These are phyloP conservation scores for Pittosporum tobira DNA, from an alignment of 129 eudicot species.

Conservation along the genomic window DNA sequence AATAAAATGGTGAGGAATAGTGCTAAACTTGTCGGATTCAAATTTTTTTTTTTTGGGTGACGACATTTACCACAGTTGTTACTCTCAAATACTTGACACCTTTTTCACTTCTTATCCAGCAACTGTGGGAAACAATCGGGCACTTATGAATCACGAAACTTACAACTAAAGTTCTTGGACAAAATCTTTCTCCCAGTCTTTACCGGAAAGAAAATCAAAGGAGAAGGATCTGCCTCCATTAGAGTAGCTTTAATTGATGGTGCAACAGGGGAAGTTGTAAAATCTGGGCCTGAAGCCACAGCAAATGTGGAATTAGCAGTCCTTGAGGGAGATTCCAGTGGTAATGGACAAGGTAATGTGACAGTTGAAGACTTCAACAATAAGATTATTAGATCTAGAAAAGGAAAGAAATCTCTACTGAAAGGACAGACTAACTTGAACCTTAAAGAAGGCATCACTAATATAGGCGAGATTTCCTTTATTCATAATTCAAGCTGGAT, in stretches of 20 bases:
- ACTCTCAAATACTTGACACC: neutral
- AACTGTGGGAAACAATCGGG: neutral
- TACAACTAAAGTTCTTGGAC: slow-evolving; percentile 40
- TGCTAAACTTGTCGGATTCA: neutral
- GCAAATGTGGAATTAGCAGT: slow-evolving; percentile 46
- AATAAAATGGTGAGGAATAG: neutral
- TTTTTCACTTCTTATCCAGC: neutral
- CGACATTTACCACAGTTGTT: neutral
- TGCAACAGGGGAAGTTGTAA: slow-evolving; percentile 26
- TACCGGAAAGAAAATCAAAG: slow-evolving; percentile 45
- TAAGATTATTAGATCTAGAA: slow-evolving; percentile 31
- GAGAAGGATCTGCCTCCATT: slow-evolving; percentile 28
- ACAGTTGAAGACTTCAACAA: slow-evolving; percentile 26
- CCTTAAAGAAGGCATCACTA: slow-evolving; percentile 38
- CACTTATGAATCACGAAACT: slow-evolving; percentile 17
- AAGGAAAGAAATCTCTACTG: slow-evolving; percentile 41
- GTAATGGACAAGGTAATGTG: slow-evolving; percentile 24
- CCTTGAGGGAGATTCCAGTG: slow-evolving; percentile 31
- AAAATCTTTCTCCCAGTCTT: slow-evolving; percentile 34
- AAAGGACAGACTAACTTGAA: slow-evolving; percentile 25
- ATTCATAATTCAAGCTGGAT: slow-evolving; percentile 40
- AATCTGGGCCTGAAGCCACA: slow-evolving; percentile 35
- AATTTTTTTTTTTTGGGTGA: neutral
- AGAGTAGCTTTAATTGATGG: slow-evolving; percentile 40
- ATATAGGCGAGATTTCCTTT: slow-evolving; percentile 29